Conservation (phyloP, 371 early-diverging fungal species). For the Mucor ambiguus region DNA sequence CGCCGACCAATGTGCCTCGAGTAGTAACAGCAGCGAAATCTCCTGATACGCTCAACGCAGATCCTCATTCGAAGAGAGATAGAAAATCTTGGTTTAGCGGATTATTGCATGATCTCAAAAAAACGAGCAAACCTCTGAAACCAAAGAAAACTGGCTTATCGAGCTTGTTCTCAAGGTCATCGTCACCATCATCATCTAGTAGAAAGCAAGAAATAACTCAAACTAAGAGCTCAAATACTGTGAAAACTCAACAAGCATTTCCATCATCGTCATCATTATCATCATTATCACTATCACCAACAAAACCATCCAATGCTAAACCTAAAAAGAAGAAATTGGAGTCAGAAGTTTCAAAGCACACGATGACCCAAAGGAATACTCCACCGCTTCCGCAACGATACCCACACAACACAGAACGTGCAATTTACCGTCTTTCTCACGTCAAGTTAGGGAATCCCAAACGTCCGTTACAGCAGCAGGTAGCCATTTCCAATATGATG, state of each 20-base stretch:
- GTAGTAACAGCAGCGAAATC: neutral
- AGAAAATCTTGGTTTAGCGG: conserved; percentile 10
- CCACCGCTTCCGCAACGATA: conserved; percentile 22
- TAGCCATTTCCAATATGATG: conserved; percentile 79
- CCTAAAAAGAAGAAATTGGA: neutral
- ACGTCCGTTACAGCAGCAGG: conserved; percentile 73
- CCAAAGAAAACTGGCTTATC: neutral
- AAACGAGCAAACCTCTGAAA: neutral
- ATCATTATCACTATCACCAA: neutral
- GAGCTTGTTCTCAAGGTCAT: neutral
- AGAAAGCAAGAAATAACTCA: conserved; percentile 8
- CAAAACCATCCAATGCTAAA: neutral
- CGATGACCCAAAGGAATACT: neutral
- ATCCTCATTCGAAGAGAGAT: neutral
- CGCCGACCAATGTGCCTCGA: neutral
- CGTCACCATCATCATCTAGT: conserved; percentile 16
- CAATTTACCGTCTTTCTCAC: conserved; percentile 71
- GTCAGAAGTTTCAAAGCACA: neutral
- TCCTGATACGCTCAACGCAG: neutral
- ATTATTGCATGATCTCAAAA: conserved; percentile 5
- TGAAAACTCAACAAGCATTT: neutral
- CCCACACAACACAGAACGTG: conserved; percentile 63
- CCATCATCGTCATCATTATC: neutral
- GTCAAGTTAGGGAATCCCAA: conserved; percentile 68
- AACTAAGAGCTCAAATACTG: neutral